Conservation (phyloP, 768 basidiomycete species). For the Tricholoma flavovirens region DNA sequence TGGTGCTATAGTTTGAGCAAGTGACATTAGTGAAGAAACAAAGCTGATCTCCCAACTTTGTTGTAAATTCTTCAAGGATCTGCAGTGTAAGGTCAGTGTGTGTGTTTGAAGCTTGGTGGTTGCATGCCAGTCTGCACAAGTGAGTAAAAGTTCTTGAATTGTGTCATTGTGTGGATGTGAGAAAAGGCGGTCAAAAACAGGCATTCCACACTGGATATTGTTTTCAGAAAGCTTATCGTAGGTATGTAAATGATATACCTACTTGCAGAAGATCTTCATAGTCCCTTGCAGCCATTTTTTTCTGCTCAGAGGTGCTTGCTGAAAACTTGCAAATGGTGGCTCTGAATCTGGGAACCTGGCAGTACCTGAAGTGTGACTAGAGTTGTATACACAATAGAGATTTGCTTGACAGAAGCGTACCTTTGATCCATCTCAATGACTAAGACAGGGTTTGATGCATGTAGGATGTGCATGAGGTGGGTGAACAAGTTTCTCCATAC, state of each 20-base stretch:
- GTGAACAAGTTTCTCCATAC: slow-evolving; percentile 30
- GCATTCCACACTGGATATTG: no score
- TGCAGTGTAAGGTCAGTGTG: neutral
- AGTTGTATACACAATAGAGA: no score
- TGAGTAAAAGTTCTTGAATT: slow-evolving; percentile 21
- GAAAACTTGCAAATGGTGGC: slow-evolving; percentile 21
- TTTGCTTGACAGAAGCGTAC: slow-evolving; percentile 6
- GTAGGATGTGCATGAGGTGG: slow-evolving; percentile 29
- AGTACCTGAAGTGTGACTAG: neutral
- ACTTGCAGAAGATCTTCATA: slow-evolving; percentile 25
- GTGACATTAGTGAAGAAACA: no score
- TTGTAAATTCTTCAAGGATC: no score
- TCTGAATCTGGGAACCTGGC: slow-evolving; percentile 14
- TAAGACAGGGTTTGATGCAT: slow-evolving; percentile 9
- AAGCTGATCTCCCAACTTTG: no score
- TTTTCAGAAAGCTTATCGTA: no score
- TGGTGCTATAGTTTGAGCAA: no score
- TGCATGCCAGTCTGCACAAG: slow-evolving; percentile 24
- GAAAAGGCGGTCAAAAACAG: slow-evolving; percentile 4
- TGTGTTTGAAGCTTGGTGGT: slow-evolving; percentile 13
- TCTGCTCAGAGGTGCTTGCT: slow-evolving; percentile 19
- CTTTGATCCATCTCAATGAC: slow-evolving; percentile 18
- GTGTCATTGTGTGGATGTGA: slow-evolving; percentile 9
- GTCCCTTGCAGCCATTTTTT: slow-evolving; percentile 23
- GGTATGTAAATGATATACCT: no score